Evolutionary conservation across 805 yeast genomes (phyloP), one percentile per base, ranked within the genome.

Genomic region (Metschnikowia noctiluminum): DNA sequence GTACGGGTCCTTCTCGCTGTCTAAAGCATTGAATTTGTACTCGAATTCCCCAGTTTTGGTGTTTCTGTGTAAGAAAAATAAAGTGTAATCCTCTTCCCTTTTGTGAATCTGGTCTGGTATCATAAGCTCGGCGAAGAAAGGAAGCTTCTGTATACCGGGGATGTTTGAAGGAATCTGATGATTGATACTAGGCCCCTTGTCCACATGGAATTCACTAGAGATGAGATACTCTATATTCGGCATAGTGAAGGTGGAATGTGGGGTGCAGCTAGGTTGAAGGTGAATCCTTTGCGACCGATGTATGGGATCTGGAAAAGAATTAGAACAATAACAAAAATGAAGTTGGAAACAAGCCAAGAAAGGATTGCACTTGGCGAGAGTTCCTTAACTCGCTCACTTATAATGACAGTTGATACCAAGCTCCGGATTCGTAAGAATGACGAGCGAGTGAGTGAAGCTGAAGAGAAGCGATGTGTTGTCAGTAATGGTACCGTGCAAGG

Each of bases 201-300:
- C 84, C 53, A 84, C 81, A 62, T 89, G 94, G 63, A 89, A 90
- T 65, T 87, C 91, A 1, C 92, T 87, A 6, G 89, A 76, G 31
- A 89, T 57, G 21, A 85, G 74, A 59, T 74, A 84, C 45, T 78
- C 79, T 13, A 79, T 78, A 56, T 81, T 77, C 31, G 59, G 59
- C 60, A 56, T 56, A 27, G 10, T 46, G 13, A 6, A 8, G 26
- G n/a, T 7, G 32, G 32, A 12, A 6, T 10, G 12, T 30, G 12
- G 13, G 13, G 10, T 9, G 32, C 13, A 30, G 13, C 13, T 30
- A 7, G 15, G 36, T 14, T 34, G 2, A 16, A 26, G 21, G 36
- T 14, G 21, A 11, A 15, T 8, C 28, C 11, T 3, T 21, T 12
- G 13, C 15, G 40, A 21, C 5, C 12, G n/a, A 27, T 38, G 13